Conservation (phyloP, 345 rosid species). For the Aquilaria yunnanensis region DNA sequence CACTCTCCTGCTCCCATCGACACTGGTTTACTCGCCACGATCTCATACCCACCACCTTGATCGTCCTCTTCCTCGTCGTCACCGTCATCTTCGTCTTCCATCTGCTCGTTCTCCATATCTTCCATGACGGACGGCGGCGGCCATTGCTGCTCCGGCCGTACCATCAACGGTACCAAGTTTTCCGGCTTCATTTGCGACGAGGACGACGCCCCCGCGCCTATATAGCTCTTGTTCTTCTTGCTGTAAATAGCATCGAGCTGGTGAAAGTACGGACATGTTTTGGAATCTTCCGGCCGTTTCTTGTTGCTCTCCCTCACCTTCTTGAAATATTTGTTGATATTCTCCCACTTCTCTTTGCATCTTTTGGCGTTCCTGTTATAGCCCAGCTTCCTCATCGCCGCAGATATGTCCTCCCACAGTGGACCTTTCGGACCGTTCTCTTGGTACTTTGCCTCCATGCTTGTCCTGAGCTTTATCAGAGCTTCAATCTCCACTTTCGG, state of each 20-base stretch:
- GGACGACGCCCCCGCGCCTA: neutral
- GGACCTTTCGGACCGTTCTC: slow-evolving; percentile 66
- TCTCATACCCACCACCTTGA: slow-evolving; percentile 49
- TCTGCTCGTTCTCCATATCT: slow-evolving; percentile 31
- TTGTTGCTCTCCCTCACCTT: slow-evolving; percentile 74
- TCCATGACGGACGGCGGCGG: slow-evolving; percentile 34
- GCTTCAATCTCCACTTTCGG: slow-evolving; percentile 47
- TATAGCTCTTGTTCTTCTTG: slow-evolving; percentile 38
- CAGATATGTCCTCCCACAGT: slow-evolving; percentile 69
- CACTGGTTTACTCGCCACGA: slow-evolving; percentile 40
- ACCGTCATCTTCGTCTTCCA: slow-evolving; percentile 34
- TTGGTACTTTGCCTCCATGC: slow-evolving; percentile 37
- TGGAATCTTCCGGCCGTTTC: slow-evolving; percentile 68
- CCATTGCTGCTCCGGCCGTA: slow-evolving; percentile 75
- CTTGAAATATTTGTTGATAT: slow-evolving; percentile 80
- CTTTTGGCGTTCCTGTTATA: slow-evolving; percentile 63
- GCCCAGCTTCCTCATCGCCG: slow-evolving; percentile 54
- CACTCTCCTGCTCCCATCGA: slow-evolving; percentile 18
- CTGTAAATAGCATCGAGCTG: slow-evolving; percentile 61
- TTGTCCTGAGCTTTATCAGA: slow-evolving; percentile 38
- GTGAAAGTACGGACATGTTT: slow-evolving; percentile 75
- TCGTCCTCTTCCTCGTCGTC: slow-evolving; percentile 42
- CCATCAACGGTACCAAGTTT: slow-evolving; percentile 50
- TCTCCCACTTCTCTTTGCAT: slow-evolving; percentile 87
- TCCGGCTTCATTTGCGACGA: slow-evolving; percentile 31